A percentile compares a stretch with the other conserved stretches of the same genome.
These are phyloP conservation scores for Phytophthora sp. DNA, from an alignment of 352 stramenopile genomes.

Conservation along the genomic window DNA sequence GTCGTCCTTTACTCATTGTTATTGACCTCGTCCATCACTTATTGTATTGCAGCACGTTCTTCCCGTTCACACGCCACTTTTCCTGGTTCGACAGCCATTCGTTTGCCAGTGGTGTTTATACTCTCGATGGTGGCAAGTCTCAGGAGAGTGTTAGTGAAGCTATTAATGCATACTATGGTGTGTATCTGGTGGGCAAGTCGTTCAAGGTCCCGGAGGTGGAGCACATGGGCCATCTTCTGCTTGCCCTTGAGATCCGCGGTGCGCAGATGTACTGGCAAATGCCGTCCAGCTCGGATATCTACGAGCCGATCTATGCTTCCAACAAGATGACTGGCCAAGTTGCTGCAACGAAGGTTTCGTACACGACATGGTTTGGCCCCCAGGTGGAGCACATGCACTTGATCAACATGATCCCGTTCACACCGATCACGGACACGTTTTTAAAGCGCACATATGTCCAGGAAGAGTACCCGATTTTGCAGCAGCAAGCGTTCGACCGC, in stretches of 20 bases:
- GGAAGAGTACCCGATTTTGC: slow-evolving; percentile 83
- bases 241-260: slow-evolving; percentile 94
- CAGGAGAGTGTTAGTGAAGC: slow-evolving; percentile 97
- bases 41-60: slow-evolving; percentile 68
- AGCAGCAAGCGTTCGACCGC: slow-evolving; percentile 74
- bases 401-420: slow-evolving; percentile 94
- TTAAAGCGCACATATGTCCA: slow-evolving; percentile 68
- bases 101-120: slow-evolving; percentile 96
- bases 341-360: slow-evolving; percentile 78
- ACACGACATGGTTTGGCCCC: slow-evolving; percentile 89
- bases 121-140: slow-evolving; percentile 94
- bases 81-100: slow-evolving; percentile 98
- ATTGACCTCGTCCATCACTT: slow-evolving; percentile 13
- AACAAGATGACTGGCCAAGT: slow-evolving; percentile 90
- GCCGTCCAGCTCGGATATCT: slow-evolving; percentile 58
- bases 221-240: slow-evolving; percentile 91
- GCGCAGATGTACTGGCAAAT: slow-evolving; percentile 98
- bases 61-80: slow-evolving; percentile 93
- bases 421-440: slow-evolving; percentile 82
- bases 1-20: neutral
- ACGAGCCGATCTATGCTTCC: slow-evolving; percentile 70
- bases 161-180: slow-evolving; percentile 97
- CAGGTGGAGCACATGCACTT: slow-evolving; percentile 88
- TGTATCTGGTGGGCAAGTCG: slow-evolving; percentile 92
- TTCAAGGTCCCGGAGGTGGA: slow-evolving; percentile 71